phyloP scores from a whole-genome alignment of 2,329 filamentous ascomycete species.

The Tolypocladium inflatum region DNA sequence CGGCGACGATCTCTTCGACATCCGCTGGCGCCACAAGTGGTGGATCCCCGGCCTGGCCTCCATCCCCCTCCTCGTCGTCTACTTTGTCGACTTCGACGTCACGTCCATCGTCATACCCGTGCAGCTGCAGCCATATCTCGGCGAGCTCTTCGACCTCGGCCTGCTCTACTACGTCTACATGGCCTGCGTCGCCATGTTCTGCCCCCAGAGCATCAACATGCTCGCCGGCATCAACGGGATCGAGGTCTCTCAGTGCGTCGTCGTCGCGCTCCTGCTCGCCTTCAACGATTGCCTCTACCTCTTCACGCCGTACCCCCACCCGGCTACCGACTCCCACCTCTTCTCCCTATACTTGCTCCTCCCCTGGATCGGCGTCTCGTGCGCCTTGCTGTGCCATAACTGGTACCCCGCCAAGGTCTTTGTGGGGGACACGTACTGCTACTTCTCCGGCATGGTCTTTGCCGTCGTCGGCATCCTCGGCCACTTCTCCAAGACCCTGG shows the following conservation, averaged over 20 bases:
- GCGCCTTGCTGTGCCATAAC: constrained; percentile 82
- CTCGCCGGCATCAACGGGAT: constrained; percentile 99
- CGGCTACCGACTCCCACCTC: constrained; percentile 88
- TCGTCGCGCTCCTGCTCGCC: constrained; percentile 75
- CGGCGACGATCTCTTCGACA: constrained; percentile 94
- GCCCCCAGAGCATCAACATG: constrained; percentile 98
- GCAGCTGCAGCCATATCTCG: constrained; percentile 74
- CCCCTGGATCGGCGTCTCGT: constrained; percentile 86
- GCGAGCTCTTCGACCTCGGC: constrained; percentile 75
- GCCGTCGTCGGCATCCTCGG: constrained; percentile 93
- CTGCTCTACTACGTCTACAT: constrained; percentile 92
- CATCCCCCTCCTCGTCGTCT: constrained; percentile 88
- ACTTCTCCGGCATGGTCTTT: constrained; percentile 98
- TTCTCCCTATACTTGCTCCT: constrained; percentile 93
- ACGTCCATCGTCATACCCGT: constrained; percentile 90
- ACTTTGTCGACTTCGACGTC: constrained; percentile 97
- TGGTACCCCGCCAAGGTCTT: constrained; percentile 95
- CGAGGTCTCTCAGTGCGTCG: constrained; percentile 87
- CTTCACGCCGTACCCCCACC: constrained; percentile 74
- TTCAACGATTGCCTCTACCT: constrained; percentile 88
- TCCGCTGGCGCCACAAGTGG: constrained; percentile 97
- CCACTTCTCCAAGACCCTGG: constrained; percentile 94
- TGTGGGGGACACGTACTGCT: constrained; percentile 98
- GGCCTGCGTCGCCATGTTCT: constrained; percentile 93
- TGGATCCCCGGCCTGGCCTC: constrained; percentile 92